Conservation (phyloP, 345 rosid species). For the Populus deltoides region DNA sequence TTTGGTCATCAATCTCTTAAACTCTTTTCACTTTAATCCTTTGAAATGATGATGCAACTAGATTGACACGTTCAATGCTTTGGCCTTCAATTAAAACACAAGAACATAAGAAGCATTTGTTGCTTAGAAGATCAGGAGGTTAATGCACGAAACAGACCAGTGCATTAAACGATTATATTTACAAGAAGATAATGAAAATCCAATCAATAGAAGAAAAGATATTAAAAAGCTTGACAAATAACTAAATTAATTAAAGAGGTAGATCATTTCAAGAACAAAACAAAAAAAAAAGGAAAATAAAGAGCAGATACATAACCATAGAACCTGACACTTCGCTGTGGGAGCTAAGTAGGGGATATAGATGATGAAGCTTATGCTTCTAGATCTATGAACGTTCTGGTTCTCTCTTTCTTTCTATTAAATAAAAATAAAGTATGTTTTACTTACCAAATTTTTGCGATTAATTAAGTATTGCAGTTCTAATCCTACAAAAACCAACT, state of each 20-base stretch:
- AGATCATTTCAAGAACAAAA: neutral
- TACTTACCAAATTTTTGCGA: neutral
- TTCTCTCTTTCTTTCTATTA: neutral
- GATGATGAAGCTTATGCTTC: neutral
- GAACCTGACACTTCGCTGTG: neutral
- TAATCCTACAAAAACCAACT: slow-evolving; percentile 32
- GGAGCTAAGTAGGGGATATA: neutral
- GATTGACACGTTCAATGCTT: too few relatives aligned
- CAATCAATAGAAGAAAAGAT: neutral
- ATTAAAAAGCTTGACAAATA: neutral
- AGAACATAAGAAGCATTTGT: too few relatives aligned
- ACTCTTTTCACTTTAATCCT: too few relatives aligned
- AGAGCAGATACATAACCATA: neutral
- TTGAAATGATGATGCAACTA: too few relatives aligned
- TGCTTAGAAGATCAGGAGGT: too few relatives aligned
- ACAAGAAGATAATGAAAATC: neutral
- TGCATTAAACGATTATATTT: too few relatives aligned
- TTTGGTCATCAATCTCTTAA: too few relatives aligned
- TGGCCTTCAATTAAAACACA: too few relatives aligned
- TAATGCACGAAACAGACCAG: too few relatives aligned
- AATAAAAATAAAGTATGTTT: neutral
- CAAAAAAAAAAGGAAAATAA: neutral
- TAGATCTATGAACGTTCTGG: neutral
- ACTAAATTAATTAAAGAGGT: neutral
- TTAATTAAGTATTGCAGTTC: slow-evolving; percentile 4